Percentiles rank a stretch among this genome's conserved stretches.
Conservation (phyloP, 2,329 filamentous ascomycete genomes). For the Verticillium klebahnii region DNA sequence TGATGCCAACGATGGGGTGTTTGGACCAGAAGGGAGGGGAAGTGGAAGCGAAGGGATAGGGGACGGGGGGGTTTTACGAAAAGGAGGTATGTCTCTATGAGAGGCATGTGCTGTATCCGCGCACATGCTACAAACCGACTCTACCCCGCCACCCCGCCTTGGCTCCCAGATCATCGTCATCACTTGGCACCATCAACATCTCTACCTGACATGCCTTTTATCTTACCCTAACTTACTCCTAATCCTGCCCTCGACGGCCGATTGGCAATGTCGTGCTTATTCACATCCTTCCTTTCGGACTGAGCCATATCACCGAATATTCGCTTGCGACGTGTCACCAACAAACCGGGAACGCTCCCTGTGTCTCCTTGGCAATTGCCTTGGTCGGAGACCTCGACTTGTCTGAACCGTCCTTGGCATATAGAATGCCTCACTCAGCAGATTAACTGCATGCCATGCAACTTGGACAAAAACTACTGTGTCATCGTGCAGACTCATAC, state of each 20-base stretch:
- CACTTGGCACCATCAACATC: background rate
- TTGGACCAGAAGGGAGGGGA: no score
- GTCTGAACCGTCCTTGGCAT: background rate
- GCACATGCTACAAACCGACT: background rate
- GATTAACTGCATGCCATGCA: no score
- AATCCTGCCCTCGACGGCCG: background rate
- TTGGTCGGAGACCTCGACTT: background rate
- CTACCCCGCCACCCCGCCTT: background rate
- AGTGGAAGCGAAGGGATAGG: no score
- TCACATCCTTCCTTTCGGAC: background rate
- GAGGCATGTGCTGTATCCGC: no score
- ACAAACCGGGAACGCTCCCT: background rate
- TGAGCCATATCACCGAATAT: background rate
- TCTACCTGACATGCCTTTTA: background rate
- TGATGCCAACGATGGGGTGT: no score
- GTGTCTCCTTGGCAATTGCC: background rate
- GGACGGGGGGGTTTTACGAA: no score
- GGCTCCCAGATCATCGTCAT: background rate
- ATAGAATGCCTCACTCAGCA: no score
- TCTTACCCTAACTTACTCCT: background rate
- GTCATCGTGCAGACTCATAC: no score
- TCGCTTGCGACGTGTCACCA: background rate
- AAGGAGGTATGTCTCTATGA: no score
- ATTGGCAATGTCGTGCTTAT: background rate
- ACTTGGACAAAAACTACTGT: no score